Percentiles rank a stretch among this genome's conserved stretches.
Conservation (phyloP, 805 yeast species). For the Ogataea philodendri region DNA sequence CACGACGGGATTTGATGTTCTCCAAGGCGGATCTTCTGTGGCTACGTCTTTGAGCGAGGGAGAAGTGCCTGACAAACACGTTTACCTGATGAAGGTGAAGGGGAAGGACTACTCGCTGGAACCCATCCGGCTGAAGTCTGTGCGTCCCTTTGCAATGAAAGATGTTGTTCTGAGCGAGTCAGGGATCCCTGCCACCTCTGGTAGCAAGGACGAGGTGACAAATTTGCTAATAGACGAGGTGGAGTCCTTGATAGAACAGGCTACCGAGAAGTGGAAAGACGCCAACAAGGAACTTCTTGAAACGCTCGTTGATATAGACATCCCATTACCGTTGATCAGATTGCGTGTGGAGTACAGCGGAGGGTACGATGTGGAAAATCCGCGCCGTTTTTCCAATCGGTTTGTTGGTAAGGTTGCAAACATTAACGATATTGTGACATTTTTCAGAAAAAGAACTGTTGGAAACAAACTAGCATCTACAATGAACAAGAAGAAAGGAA, state of each 20-base stretch:
- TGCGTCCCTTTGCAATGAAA: constrained; percentile 78
- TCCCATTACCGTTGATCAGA: constrained; percentile 81
- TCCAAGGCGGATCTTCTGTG: constrained; percentile 92
- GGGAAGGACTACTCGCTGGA: constrained; percentile 55
- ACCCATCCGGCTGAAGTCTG: constrained; percentile 62
- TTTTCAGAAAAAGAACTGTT: constrained; percentile 45
- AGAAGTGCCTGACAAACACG: constrained; percentile 73
- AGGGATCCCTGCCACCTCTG: constrained; percentile 57
- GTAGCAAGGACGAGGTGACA: constrained; percentile 59
- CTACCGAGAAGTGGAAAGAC: constrained; percentile 47
- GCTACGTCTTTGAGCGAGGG: constrained; percentile 89
- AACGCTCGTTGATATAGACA: constrained; percentile 33
- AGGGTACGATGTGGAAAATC: constrained; percentile 88
- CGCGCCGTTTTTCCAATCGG: constrained; percentile 81
- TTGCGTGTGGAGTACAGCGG: constrained; percentile 86
- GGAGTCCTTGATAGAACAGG: constrained; percentile 61
- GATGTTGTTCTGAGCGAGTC: constrained; percentile 56
- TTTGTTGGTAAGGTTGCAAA: constrained; percentile 93
- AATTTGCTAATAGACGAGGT: constrained; percentile 61
- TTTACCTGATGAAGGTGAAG: constrained; percentile 66
- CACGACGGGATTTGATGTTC: constrained; percentile 64
- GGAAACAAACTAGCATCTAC: constrained; percentile 19
- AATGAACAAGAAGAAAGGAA: constrained; percentile 33
- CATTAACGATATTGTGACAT: constrained; percentile 77
- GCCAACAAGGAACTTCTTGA: constrained; percentile 29